A percentile compares a stretch with the other conserved stretches of the same genome.
Evolutionary conservation across 176 grass and related monocot species (phyloP).

Genomic region (Eremochloa ophiuroides): DNA sequence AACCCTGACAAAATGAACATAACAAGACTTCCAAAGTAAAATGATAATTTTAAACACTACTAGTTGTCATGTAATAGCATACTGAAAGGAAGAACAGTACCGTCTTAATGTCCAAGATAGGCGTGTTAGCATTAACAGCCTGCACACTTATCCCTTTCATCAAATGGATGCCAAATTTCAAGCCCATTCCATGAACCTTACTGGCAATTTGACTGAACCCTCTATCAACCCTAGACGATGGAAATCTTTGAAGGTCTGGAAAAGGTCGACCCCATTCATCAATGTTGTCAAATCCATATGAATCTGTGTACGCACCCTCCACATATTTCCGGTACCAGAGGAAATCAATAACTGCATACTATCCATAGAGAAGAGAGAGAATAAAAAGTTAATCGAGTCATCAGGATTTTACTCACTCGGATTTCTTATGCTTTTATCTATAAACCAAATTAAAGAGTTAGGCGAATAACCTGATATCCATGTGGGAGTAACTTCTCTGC

Average conservation of each 20-base stretch:
- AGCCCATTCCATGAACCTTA: constrained; percentile 75
- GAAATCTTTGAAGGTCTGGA: constrained; percentile 77
- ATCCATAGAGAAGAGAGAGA: constrained; percentile 14
- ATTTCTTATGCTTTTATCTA: neutral
- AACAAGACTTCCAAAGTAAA: neutral
- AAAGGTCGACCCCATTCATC: constrained; percentile 83
- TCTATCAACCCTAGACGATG: constrained; percentile 56
- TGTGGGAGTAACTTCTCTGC: constrained; percentile 54
- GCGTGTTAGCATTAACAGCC: constrained; percentile 50
- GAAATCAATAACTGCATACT: constrained; percentile 86
- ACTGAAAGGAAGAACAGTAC: constrained; percentile 39
- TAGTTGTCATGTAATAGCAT: neutral
- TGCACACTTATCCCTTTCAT: constrained; percentile 89
- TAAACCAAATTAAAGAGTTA: neutral
- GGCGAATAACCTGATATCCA: constrained; percentile 66
- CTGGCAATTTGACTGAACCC: constrained; percentile 59
- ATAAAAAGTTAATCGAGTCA: neutral
- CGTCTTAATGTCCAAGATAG: constrained; percentile 66
- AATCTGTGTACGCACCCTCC: constrained; percentile 55
- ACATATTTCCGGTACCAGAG: constrained; percentile 84
- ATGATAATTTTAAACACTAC: neutral
- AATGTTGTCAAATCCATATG: constrained; percentile 72
- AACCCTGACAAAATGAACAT: neutral
- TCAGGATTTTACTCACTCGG: neutral
- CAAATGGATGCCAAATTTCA: constrained; percentile 92